These are phyloP conservation scores for Termitomyces sp. DNA, from an alignment of 768 basidiomycete species.

Conservation along the genomic window DNA sequence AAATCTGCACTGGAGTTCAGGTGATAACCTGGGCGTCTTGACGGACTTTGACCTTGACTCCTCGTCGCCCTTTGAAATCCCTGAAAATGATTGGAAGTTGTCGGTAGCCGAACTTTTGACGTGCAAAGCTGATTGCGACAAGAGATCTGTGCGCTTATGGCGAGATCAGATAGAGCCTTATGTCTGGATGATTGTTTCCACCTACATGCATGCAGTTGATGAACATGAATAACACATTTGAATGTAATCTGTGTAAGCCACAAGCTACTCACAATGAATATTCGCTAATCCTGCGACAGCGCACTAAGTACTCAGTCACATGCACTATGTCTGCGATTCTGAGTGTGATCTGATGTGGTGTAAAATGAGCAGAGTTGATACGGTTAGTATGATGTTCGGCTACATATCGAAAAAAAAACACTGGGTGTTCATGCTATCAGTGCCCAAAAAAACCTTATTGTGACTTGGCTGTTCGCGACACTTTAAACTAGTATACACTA, in stretches of 20 bases:
- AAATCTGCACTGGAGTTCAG: conserved; percentile 7
- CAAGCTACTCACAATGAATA: neutral
- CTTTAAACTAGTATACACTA: neutral
- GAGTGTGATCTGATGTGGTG: conserved; percentile 6
- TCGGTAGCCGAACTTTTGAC: conserved; percentile 7
- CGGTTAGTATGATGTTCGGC: conserved; percentile 9
- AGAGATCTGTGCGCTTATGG: conserved; percentile 2
- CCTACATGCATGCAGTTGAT: neutral
- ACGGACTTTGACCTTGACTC: conserved; percentile 14
- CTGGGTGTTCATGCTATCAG: neutral
- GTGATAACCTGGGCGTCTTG: conserved; percentile 4
- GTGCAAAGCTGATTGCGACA: conserved; percentile 12
- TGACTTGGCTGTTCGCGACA: conserved; percentile 7
- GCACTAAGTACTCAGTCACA: conserved; percentile 6
- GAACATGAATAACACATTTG: neutral
- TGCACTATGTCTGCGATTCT: neutral
- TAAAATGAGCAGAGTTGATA: neutral
- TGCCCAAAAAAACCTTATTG: neutral
- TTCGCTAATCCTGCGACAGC: conserved; percentile 7
- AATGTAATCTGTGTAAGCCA: neutral
- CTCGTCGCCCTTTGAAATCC: neutral
- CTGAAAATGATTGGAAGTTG: neutral
- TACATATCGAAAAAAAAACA: neutral
- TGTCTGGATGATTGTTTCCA: conserved; percentile 11
- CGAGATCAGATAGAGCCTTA: conserved; percentile 13